A percentile compares a stretch with the other conserved stretches of the same genome.
phyloP scores from a whole-genome alignment of 2,329 filamentous ascomycete genomes.

The Didymella pinodella region DNA sequence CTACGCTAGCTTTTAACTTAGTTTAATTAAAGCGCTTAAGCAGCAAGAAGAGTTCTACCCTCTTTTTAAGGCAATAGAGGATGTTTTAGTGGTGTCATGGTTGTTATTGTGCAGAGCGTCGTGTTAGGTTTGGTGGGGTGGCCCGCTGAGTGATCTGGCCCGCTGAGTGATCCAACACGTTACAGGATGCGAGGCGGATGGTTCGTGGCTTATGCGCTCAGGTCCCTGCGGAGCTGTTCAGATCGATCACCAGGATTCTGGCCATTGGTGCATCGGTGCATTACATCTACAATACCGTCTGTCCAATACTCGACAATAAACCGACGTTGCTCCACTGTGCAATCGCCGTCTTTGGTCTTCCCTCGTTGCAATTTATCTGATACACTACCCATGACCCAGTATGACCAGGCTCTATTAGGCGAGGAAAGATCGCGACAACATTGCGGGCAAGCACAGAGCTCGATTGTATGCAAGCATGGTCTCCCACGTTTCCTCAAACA shows the following conservation, averaged over 20 bases:
- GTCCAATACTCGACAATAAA: background rate
- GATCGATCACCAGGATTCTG: conserved; percentile 16
- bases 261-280: conserved; percentile 1
- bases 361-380: background rate
- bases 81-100: too few species aligned
- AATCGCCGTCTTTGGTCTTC: background rate
- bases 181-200: too few species aligned
- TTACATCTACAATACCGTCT: background rate
- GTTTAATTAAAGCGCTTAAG: too few species aligned
- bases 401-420: background rate
- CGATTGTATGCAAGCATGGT: background rate
- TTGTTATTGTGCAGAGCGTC: too few species aligned
- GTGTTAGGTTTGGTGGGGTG: too few species aligned
- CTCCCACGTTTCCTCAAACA: conserved; percentile 5
- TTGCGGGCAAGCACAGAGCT: conserved; percentile 5
- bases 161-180: too few species aligned
- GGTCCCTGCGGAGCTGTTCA: conserved; percentile 9
- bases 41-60: too few species aligned
- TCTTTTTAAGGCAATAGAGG: too few species aligned
- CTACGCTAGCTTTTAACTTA: too few species aligned
- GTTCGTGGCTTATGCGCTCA: background rate
- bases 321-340: background rate
- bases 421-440: background rate
- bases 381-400: background rate
- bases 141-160: too few species aligned